Evolutionary conservation across 2,329 filamentous ascomycete genomes (phyloP).

Genomic region (Ophiostoma australiae): DNA sequence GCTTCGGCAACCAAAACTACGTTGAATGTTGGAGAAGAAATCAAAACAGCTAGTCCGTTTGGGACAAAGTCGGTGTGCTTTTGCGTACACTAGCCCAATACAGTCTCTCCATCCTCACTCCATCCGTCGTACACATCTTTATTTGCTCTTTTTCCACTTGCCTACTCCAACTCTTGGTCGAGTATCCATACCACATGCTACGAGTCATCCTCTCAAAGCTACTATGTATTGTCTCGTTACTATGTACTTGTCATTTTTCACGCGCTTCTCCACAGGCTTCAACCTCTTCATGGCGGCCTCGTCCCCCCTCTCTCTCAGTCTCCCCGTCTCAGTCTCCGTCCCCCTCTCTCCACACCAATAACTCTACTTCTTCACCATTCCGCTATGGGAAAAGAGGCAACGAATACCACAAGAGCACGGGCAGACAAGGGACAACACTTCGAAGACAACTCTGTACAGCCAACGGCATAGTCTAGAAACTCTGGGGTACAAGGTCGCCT

Average conservation of each 20-base stretch:
- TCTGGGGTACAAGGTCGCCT: background rate
- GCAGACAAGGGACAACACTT: background rate
- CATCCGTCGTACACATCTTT: background rate
- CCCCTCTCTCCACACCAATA: conserved; percentile 8
- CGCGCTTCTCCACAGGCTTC: background rate
- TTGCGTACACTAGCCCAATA: conserved; percentile 4
- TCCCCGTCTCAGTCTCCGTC: background rate
- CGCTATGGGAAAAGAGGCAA: background rate
- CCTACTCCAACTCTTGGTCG: conserved; percentile 1
- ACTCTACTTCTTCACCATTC: conserved; percentile 3
- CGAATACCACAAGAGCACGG: background rate
- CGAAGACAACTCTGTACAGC: background rate
- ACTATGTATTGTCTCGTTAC: background rate
- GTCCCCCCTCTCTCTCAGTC: background rate
- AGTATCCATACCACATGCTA: conserved; percentile 12
- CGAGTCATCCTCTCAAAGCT: background rate
- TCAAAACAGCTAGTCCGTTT: background rate
- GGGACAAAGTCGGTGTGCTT: conserved; percentile 5
- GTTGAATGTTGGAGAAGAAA: conserved; percentile 2
- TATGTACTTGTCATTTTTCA: background rate
- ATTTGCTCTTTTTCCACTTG: conserved; percentile 12
- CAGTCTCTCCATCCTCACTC: conserved; percentile 1
- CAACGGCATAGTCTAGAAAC: background rate
- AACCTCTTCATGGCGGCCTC: background rate
- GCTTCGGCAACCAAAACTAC: background rate